Evolutionary conservation across 345 rosid species (phyloP).

Genomic region (Aurinia saxatilis): DNA sequence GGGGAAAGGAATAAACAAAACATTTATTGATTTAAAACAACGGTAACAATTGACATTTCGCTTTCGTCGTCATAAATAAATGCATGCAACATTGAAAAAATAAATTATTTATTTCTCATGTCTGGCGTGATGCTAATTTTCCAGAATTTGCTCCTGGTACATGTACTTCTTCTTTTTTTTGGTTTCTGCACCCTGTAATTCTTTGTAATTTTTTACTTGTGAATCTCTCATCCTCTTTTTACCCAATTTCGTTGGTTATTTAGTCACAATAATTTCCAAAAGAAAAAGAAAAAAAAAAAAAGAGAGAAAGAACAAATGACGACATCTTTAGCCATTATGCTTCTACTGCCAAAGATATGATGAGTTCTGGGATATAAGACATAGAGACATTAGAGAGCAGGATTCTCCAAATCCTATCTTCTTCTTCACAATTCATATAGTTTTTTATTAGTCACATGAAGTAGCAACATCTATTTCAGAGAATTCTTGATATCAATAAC

Average conservation of each 20-base stretch:
- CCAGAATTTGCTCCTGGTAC: slow-evolving; percentile 7
- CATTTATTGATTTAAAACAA: not conserved
- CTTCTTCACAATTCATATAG: not conserved
- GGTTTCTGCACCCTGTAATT: not conserved
- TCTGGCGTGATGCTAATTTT: slow-evolving; percentile 12
- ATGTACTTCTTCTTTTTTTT: not conserved
- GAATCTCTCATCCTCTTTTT: not conserved
- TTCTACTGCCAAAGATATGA: not conserved
- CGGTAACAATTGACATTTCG: slow-evolving; percentile 30
- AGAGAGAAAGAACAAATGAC: not conserved
- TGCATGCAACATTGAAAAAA: not conserved
- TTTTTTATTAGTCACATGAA: not conserved
- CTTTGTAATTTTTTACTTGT: not conserved
- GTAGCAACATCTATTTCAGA: slow-evolving; percentile 31
- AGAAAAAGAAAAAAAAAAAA: not conserved
- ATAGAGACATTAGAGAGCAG: too few species aligned
- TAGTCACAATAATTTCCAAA: not conserved
- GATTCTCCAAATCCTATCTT: not conserved
- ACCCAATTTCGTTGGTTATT: not conserved
- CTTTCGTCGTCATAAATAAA: slow-evolving; percentile 25
- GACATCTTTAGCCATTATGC: not conserved
- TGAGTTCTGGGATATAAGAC: too few species aligned
- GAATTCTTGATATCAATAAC: slow-evolving; percentile 75
- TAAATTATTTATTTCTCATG: slow-evolving; percentile 12
- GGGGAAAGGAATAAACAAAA: not conserved